Evolutionary conservation across 164 flowering plant species (phyloP), one percentile per base, ranked within the genome.

Genomic region (Nymphaea colorata): DNA sequence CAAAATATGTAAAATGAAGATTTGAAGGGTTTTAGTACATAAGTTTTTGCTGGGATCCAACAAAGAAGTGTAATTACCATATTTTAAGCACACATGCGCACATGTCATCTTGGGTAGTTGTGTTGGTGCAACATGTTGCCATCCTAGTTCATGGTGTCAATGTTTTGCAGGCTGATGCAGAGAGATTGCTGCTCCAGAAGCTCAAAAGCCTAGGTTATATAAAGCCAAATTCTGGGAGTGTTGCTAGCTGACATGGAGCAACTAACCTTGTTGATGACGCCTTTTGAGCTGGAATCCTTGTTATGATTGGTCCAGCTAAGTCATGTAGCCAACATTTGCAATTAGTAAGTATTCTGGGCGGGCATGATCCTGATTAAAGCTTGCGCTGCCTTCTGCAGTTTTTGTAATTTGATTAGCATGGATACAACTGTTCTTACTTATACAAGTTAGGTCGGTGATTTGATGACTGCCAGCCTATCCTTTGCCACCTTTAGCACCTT

Each of bases 131-230:
- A 4, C 8, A 15, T 3, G 14, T 51, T 51, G 36, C 36, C 57
- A 51, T 8, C 57, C 14, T 51, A 51, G 14, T 8, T 66, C 12
- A 12, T 47, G 16, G n/a, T 4, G 42, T 10, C 53, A 8, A 44
- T 67, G 41, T 6, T 57, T 68, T 76, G 67, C 74, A 90, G 96
- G 87, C 81, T 4, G 82, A 73, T 70, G 87, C 86, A 59, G 90
- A 90, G 81, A 85, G 73, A 65, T 72, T 64, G 73, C 80, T 90
- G 71, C 59, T 86, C n/a, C 76, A 82, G 72, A 86, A 90, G 90
- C 83, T 86, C 43, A 78, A 76, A 44, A 69, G 68, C 70, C 73
- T 86, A 15, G 91, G 91, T 8, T 87, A 86, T 79, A 68, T 81
- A 16, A 83, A 59, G 74, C 71, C 83, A 41, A 82, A 69, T 67